Evolutionary conservation across 768 basidiomycete species (phyloP).

Genomic region (Lanmaoa pseudosensibilis): DNA sequence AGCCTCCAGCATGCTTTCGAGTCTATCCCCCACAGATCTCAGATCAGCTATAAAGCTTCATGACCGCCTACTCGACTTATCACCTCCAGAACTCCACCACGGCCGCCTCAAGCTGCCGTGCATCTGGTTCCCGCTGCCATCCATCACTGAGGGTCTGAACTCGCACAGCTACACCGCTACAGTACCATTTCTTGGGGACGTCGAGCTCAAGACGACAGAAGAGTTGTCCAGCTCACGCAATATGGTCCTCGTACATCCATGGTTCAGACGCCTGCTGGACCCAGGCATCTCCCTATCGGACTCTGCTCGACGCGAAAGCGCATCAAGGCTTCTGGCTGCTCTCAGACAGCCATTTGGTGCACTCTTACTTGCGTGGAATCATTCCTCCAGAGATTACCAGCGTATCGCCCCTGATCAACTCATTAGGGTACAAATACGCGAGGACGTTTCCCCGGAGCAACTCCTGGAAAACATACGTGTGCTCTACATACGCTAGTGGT

Average conservation of each 20-base stretch:
- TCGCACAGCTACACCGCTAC: background rate
- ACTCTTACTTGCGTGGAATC: conserved; percentile 8
- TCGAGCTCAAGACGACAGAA: conserved; percentile 4
- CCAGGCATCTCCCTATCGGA: conserved; percentile 1
- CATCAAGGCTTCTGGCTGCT: conserved; percentile 5
- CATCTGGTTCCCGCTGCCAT: conserved; percentile 3
- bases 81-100: conserved; percentile 5
- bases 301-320: background rate
- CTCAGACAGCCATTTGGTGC: conserved; percentile 17
- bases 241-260: conserved; percentile 19
- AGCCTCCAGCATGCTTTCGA: background rate
- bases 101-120: conserved; percentile 16
- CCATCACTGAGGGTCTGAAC: background rate
- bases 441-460: conserved; percentile 3
- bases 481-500: conserved; percentile 11
- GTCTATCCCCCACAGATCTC: background rate
- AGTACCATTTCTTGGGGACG: background rate
- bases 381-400: background rate
- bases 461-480: conserved; percentile 1
- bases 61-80: conserved; percentile 1
- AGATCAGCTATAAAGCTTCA: conserved; percentile 6
- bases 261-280: conserved; percentile 5
- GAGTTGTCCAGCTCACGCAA: conserved; percentile 3
- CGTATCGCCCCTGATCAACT: conserved; percentile 12
- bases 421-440: conserved; percentile 7